Conservation (phyloP, 305 asterid species). For the Solanum hybrid region DNA sequence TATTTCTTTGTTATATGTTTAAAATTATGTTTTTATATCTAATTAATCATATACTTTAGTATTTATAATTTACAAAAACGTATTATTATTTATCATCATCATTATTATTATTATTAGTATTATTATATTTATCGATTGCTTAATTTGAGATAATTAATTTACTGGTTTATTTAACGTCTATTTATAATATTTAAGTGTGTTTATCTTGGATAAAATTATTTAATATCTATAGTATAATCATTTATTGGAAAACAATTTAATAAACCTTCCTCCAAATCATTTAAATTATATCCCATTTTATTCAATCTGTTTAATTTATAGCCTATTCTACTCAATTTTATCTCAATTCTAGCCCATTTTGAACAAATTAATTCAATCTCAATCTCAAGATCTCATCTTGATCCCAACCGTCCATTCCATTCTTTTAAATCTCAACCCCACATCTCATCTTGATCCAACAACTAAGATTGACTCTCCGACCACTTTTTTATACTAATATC, state of each 20-base stretch:
- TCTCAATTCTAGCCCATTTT: background rate
- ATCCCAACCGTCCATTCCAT: background rate
- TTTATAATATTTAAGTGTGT: background rate
- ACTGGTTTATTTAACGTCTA: background rate
- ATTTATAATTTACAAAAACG: too few species aligned
- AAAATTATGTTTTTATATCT: too few species aligned
- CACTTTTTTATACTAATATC: background rate
- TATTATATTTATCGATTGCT: background rate
- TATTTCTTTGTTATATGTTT: background rate
- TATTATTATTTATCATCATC: too few species aligned
- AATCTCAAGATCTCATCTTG: background rate
- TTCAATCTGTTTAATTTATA: background rate
- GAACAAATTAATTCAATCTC: background rate
- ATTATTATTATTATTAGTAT: too few species aligned
- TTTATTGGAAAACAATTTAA: background rate
- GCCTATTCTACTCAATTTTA: background rate
- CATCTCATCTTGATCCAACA: background rate
- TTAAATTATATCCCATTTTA: background rate
- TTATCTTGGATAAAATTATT: background rate
- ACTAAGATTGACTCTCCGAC: background rate
- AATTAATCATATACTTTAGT: background rate
- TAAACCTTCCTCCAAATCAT: background rate
- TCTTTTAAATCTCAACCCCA: background rate
- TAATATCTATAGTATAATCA: background rate
- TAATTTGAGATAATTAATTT: background rate